A percentile compares a stretch with the other conserved stretches of the same genome.
These are phyloP conservation scores for Phallus indusiatus DNA, from an alignment of 768 basidiomycete genomes.

Conservation along the genomic window DNA sequence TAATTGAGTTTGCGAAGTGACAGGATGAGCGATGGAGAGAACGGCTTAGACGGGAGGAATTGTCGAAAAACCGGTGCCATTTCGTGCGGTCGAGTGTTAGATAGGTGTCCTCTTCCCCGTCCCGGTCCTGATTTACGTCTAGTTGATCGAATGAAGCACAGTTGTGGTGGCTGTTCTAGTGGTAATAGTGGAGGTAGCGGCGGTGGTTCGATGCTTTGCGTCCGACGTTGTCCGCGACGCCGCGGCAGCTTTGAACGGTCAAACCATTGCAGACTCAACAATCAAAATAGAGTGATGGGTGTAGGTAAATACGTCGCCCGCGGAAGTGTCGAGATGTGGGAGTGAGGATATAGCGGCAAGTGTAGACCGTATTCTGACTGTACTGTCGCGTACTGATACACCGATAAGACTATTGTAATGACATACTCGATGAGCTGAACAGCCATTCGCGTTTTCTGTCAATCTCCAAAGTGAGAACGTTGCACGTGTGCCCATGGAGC, in stretches of 20 bases:
- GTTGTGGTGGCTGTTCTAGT: too few species aligned
- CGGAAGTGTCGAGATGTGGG: constrained; percentile 72
- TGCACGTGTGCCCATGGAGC: constrained; percentile 74
- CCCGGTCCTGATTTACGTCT: neutral
- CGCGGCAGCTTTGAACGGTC: constrained; percentile 33
- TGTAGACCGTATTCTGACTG: constrained; percentile 83
- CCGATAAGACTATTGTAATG: neutral
- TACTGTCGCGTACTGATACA: constrained; percentile 50
- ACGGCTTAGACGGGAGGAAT: constrained; percentile 9
- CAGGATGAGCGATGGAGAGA: neutral
- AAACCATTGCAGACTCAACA: constrained; percentile 92
- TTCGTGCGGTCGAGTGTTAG: constrained; percentile 9
- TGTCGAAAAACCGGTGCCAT: constrained; percentile 74
- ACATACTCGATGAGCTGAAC: constrained; percentile 79
- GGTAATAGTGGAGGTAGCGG: too few species aligned
- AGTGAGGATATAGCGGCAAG: constrained; percentile 59
- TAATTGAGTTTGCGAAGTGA: neutral
- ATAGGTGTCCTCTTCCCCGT: neutral
- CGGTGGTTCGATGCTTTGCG: too few species aligned
- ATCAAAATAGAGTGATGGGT: constrained; percentile 65
- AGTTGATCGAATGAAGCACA: constrained; percentile 25
- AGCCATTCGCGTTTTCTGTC: constrained; percentile 73
- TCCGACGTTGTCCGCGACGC: constrained; percentile 12
- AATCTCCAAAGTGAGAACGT: constrained; percentile 71
- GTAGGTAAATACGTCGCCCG: constrained; percentile 87